Evolutionary conservation across 2,329 filamentous ascomycete genomes (phyloP), one percentile per base, ranked within the genome.

Genomic region (Meredithiella fracta): DNA sequence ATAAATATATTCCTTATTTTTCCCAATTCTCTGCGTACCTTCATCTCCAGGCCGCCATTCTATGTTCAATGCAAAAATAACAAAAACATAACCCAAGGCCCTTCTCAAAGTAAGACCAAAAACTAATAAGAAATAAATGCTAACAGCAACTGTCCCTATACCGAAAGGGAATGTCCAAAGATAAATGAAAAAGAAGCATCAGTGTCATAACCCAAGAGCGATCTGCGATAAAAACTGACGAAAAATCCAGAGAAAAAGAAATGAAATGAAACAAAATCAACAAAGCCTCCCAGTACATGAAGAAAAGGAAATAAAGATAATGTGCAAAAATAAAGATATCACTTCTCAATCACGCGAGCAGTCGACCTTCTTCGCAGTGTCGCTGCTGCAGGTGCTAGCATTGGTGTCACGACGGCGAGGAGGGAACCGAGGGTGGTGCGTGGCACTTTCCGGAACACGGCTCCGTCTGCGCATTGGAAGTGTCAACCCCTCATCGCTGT

Each of bases 401-500:
- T 59, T 58, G 26, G 60, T 60, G 25, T 58, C 55, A 23, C 58
- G 58, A 23, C 60, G 40, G 38, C 54, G 56, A 26, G 58, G 44
- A 3, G 51, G 29, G 55, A 59, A 58, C 1, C 56, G 50, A 17
- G 47, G 51, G 29, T 51, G 26, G 17, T 57, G 26, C 2, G 26
- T 49, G 11, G 47, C 38, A n/a, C 29, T 40, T 14, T 58, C 57
- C 6, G 59, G 34, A 47, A 50, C 31, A 14, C 53, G 42, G 17
- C 40, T 59, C 17, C 55, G 57, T 25, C 58, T 54, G 11, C 55
- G 54, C 51, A 58, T 59, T 26, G 58, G 53, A 42, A 61, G 56
- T 8, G 60, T 61, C 23, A 61, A 34, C 9, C 60, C 60, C 22
- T 60, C 60, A 26, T 61, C 60, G 53, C 60, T 61, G 26, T 60